A percentile compares a stretch with the other conserved stretches of the same genome.
These are phyloP conservation scores for Platismatia glauca DNA, from an alignment of 495 filamentous ascomycete genomes.

Conservation along the genomic window DNA sequence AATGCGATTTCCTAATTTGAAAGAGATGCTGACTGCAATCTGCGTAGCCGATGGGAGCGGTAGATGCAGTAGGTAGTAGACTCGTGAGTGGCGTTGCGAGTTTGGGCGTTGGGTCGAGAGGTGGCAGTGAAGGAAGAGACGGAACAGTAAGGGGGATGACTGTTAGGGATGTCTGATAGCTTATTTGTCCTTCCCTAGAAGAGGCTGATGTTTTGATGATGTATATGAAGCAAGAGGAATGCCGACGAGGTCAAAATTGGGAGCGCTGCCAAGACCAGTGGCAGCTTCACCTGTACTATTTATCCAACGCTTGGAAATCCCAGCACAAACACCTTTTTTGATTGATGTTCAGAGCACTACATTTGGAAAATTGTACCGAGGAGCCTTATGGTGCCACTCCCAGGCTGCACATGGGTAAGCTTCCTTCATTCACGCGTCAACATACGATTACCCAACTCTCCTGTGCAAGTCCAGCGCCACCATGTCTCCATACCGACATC, in stretches of 20 bases:
- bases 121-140: constrained; percentile 1
- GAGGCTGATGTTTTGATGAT: not conserved
- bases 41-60: constrained; percentile 64
- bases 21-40: not conserved
- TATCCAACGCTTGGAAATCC: too few relatives aligned
- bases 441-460: not conserved
- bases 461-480: not conserved
- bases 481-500: not conserved
- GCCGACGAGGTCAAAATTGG: not conserved
- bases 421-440: not conserved
- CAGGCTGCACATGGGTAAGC: too few relatives aligned
- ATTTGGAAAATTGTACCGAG: too few relatives aligned
- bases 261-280: not conserved
- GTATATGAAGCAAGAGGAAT: not conserved
- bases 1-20: not conserved
- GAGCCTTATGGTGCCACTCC: too few relatives aligned
- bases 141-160: not conserved
- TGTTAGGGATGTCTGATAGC: constrained; percentile 12
- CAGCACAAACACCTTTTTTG: too few relatives aligned
- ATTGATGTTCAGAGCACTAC: too few relatives aligned
- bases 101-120: constrained; percentile 10
- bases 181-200: not conserved
- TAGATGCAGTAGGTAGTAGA: constrained; percentile 90
- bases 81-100: constrained; percentile 58
- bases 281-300: not conserved